phyloP scores from a whole-genome alignment of 768 basidiomycete species.

The Albatrellus ellisii region DNA sequence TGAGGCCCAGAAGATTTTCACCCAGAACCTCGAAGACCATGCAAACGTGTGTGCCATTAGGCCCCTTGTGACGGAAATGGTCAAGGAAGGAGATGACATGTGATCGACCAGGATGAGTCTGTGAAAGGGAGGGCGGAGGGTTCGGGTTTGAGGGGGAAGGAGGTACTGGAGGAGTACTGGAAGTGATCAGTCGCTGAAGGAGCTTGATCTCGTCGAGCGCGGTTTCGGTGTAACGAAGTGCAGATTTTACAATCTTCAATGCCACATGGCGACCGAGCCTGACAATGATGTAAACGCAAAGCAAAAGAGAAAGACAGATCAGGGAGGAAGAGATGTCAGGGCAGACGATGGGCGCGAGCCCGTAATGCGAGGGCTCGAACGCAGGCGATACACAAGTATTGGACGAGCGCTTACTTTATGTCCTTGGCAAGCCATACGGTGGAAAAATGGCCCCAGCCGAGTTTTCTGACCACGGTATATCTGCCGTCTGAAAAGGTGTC shows the following conservation, averaged over 20 bases:
- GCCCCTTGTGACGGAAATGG: slow-evolving; percentile 93
- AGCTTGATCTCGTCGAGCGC: slow-evolving; percentile 99
- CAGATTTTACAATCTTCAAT: slow-evolving; percentile 98
- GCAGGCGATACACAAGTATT: too few relatives aligned
- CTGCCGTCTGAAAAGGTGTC: slow-evolving; percentile 80
- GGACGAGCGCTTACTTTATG: slow-evolving; percentile 49
- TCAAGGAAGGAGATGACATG: slow-evolving; percentile 98
- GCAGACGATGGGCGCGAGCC: too few relatives aligned
- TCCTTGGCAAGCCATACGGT: slow-evolving; percentile 89
- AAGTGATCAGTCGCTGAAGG: slow-evolving; percentile 86
- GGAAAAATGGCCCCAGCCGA: slow-evolving; percentile 93
- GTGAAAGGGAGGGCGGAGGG: slow-evolving; percentile 41
- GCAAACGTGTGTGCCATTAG: slow-evolving; percentile 95
- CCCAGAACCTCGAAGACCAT: slow-evolving; percentile 99
- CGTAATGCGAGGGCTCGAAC: too few relatives aligned
- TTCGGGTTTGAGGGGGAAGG: slow-evolving; percentile 36
- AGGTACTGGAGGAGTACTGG: slow-evolving; percentile 42
- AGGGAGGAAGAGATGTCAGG: neutral
- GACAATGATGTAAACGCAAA: too few relatives aligned
- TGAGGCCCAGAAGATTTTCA: slow-evolving; percentile 89
- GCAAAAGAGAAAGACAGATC: slow-evolving; percentile 2
- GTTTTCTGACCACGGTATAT: slow-evolving; percentile 85
- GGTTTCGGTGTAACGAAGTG: slow-evolving; percentile 92
- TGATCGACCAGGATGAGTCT: slow-evolving; percentile 74
- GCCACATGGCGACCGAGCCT: slow-evolving; percentile 96